phyloP scores from a whole-genome alignment of 129 eudicot species.

The Heracleum sosnowskyi region DNA sequence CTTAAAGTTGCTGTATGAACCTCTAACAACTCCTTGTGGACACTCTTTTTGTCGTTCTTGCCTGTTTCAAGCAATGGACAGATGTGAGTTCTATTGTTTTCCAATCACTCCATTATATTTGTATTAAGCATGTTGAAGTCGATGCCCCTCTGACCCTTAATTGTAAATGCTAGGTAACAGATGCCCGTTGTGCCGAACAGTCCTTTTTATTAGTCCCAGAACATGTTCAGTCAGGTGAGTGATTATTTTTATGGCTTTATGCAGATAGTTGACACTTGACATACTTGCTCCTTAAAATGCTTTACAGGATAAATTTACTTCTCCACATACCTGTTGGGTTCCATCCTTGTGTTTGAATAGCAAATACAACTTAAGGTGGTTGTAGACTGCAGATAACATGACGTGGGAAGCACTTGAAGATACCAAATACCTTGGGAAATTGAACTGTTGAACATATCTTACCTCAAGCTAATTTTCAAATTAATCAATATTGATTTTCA shows the following conservation, averaged over 20 bases:
- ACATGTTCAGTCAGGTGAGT: constrained; percentile 85
- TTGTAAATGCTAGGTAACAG: constrained; percentile 54
- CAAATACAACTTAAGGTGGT: background rate
- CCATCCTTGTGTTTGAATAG: background rate
- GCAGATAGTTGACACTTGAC: background rate
- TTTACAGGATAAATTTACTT: background rate
- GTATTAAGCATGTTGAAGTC: background rate
- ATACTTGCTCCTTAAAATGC: background rate
- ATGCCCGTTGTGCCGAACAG: constrained; percentile 94
- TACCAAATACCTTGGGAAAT: background rate
- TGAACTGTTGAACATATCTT: background rate
- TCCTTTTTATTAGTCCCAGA: constrained; percentile 77
- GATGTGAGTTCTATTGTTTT: constrained; percentile 41
- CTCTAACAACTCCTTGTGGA: constrained; percentile 96
- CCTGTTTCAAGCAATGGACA: constrained; percentile 93
- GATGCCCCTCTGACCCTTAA: constrained; percentile 10
- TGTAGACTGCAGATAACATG: background rate
- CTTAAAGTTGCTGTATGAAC: constrained; percentile 79
- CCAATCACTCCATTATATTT: constrained; percentile 3
- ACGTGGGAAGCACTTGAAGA: background rate
- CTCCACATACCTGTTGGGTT: background rate
- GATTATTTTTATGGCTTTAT: background rate
- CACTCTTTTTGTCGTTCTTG: constrained; percentile 98
- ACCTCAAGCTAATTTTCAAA: background rate
- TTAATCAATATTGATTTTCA: background rate